A percentile compares a stretch with the other conserved stretches of the same genome.
Conservation (phyloP, 495 filamentous ascomycete genomes). For the Penicilliopsis zonata region DNA sequence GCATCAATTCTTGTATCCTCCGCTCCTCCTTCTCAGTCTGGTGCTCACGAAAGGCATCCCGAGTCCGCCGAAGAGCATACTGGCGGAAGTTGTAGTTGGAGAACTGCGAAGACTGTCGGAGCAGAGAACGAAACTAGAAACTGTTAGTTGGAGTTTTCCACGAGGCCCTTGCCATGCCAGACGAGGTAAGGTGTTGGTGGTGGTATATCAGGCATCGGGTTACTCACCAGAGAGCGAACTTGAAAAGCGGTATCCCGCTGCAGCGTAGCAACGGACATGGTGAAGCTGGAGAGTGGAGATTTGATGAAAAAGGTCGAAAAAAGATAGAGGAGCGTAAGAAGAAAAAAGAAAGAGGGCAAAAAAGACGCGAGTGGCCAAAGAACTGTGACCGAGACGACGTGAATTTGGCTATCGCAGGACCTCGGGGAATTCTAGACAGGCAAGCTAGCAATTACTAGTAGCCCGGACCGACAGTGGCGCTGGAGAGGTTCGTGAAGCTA, state of each 20-base stretch:
- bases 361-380: too few relatives aligned
- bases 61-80: conserved; percentile 81
- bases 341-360: too few relatives aligned
- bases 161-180: too few relatives aligned
- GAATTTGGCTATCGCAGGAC: neutral
- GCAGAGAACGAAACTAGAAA: conserved; percentile 78
- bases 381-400: too few relatives aligned
- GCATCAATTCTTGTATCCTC: conserved; percentile 74
- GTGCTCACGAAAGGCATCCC: conserved; percentile 80
- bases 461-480: conserved; percentile 1
- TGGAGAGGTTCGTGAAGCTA: neutral
- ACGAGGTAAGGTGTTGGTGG: too few relatives aligned
- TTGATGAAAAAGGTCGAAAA: neutral
- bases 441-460: too few relatives aligned
- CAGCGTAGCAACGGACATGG: conserved; percentile 39
- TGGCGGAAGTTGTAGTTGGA: conserved; percentile 94
- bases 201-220: too few relatives aligned
- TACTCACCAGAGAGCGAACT: conserved; percentile 56
- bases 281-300: conserved; percentile 29
- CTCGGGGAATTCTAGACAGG: neutral
- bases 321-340: conserved; percentile 3
- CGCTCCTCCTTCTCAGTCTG: conserved; percentile 54
- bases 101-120: conserved; percentile 80
- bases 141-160: too few relatives aligned
- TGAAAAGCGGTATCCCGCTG: conserved; percentile 57